Percentiles rank a stretch among this genome's conserved stretches.
Evolutionary conservation across 1,284 basidiomycete genomes (phyloP).

Genomic region (Rhizoctonia solani): DNA sequence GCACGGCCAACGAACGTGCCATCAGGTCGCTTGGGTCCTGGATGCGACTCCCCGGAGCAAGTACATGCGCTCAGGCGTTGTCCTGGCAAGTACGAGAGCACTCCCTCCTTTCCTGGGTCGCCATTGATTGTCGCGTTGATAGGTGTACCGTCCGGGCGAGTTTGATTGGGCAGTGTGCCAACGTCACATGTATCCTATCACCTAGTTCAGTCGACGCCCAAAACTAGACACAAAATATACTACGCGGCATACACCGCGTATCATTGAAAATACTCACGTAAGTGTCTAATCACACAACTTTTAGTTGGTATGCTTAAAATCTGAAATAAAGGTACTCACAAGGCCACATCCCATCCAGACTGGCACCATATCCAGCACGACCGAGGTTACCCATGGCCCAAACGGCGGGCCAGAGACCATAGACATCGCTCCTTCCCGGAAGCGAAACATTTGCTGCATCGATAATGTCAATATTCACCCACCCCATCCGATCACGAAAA

Average conservation of each 20-base stretch:
- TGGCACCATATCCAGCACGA: conserved; percentile 58
- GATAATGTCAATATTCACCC: conserved; percentile 2
- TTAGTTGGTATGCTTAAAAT: no score
- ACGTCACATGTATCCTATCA: no score
- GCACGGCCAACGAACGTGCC: conserved; percentile 71
- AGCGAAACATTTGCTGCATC: conserved; percentile 64
- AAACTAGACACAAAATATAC: no score
- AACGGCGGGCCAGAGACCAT: conserved; percentile 73
- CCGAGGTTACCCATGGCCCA: conserved; percentile 66
- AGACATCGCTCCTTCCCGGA: conserved; percentile 68
- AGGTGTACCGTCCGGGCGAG: conserved; percentile 34
- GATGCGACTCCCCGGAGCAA: conserved; percentile 66
- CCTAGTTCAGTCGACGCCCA: conserved; percentile 40
- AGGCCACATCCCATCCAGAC: conserved; percentile 55
- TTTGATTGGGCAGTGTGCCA: conserved; percentile 50
- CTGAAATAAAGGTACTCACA: no score
- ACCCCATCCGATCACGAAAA: conserved; percentile 39
- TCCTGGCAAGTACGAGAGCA: conserved; percentile 72
- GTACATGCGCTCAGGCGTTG: conserved; percentile 84
- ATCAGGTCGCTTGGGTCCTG: conserved; percentile 64
- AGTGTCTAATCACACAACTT: no score
- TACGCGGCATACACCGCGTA: no score
- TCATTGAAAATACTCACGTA: conserved; percentile 40
- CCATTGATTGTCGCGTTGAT: conserved; percentile 44
- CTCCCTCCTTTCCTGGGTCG: conserved; percentile 47